Percentiles rank a stretch among this genome's conserved stretches.
phyloP scores from a whole-genome alignment of 129 eudicot genomes.

The Centaurea solstitialis region DNA sequence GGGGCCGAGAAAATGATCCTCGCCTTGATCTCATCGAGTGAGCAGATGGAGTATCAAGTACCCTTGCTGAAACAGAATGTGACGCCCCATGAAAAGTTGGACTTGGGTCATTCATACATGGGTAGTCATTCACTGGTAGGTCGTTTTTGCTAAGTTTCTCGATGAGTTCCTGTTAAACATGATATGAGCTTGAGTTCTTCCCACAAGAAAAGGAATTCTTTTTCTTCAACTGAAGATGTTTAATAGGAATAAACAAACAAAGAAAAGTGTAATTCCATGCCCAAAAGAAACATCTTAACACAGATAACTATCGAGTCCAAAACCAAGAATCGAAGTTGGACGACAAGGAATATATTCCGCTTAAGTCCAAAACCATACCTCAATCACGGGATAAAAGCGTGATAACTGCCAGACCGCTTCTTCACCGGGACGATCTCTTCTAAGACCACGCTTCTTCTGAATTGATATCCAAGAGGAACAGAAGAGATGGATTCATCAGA shows the following conservation, averaged over 20 bases:
- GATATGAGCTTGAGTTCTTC: not conserved
- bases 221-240: not conserved
- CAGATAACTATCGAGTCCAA: too few relatives aligned
- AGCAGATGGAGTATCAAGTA: conserved; percentile 51
- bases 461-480: conserved; percentile 11
- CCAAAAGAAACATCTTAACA: too few relatives aligned
- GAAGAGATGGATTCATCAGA: not conserved
- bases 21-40: conserved; percentile 82
- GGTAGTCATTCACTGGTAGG: conserved; percentile 77
- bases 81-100: conserved; percentile 77
- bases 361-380: conserved; percentile 53
- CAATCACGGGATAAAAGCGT: conserved; percentile 90
- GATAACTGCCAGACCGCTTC: conserved; percentile 79
- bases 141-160: conserved; percentile 82
- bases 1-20: conserved; percentile 80
- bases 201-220: not conserved
- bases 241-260: not conserved
- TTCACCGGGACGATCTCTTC: conserved; percentile 86
- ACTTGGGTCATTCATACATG: conserved; percentile 95
- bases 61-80: conserved; percentile 43
- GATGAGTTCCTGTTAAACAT: conserved; percentile 64
- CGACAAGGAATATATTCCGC: too few relatives aligned
- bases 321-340: too few relatives aligned
- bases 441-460: conserved; percentile 63
- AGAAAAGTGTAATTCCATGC: too few relatives aligned